phyloP scores from a whole-genome alignment of 2,329 filamentous ascomycete species.

The Pseudogymnoascus verrucosus region DNA sequence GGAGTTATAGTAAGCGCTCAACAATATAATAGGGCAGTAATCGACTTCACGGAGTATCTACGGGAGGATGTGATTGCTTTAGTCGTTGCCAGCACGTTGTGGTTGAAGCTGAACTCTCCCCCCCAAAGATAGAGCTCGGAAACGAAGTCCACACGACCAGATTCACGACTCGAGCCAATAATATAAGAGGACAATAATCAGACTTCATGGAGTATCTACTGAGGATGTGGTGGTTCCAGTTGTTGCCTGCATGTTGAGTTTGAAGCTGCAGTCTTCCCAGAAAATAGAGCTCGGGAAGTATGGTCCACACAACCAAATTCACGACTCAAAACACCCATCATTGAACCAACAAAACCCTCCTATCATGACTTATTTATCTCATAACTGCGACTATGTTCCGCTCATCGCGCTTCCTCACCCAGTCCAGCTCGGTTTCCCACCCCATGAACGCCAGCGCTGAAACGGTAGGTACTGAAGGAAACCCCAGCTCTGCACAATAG shows the following conservation, averaged over 20 bases:
- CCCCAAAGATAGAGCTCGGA: too few species aligned
- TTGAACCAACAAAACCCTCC: not conserved
- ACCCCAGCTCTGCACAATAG: not conserved
- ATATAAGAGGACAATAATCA: not conserved
- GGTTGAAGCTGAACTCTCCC: not conserved
- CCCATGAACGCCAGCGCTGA: constrained; percentile 13
- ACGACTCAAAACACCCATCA: not conserved
- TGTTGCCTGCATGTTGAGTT: not conserved
- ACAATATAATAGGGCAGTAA: not conserved
- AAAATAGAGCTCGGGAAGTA: not conserved
- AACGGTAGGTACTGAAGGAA: constrained; percentile 11
- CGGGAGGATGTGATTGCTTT: not conserved
- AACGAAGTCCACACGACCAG: not conserved
- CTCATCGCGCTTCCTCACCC: not conserved
- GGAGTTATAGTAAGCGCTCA: not conserved
- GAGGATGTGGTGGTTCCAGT: not conserved
- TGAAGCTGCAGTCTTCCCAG: not conserved
- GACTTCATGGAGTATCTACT: not conserved
- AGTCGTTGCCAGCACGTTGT: not conserved
- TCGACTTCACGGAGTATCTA: not conserved
- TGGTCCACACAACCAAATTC: not conserved
- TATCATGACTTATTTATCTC: not conserved
- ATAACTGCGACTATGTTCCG: not conserved
- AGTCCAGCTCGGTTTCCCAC: constrained; percentile 5
- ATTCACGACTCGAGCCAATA: too few species aligned